Conservation (phyloP, 305 asterid species). For the Solanum chacoense region DNA sequence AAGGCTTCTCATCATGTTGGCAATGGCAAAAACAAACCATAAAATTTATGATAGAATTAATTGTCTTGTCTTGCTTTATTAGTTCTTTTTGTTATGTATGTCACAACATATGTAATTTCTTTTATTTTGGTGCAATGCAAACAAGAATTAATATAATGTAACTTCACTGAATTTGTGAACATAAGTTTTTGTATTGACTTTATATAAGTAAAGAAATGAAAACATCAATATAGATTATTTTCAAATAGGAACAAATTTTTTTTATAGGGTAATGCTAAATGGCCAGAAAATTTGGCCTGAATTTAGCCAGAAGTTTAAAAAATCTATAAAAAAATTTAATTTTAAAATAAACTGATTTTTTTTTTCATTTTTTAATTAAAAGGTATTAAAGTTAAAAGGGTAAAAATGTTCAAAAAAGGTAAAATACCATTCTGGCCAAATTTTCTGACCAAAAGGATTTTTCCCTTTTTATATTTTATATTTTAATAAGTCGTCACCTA, state of each 20-base stretch:
- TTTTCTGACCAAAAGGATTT: too few species aligned
- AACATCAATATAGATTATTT: background rate
- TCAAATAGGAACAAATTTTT: background rate
- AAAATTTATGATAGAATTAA: background rate
- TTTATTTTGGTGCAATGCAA: background rate
- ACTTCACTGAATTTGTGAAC: background rate
- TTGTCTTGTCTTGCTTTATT: background rate
- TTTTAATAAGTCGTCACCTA: background rate
- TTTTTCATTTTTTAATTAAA: too few species aligned
- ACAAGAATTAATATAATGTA: background rate
- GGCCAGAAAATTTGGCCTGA: too few species aligned
- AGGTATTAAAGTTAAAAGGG: too few species aligned
- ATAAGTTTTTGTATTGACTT: background rate
- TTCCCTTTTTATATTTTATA: background rate
- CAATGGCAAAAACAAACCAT: background rate
- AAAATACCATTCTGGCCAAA: too few species aligned
- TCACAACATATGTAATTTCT: background rate
- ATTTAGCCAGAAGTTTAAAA: too few species aligned
- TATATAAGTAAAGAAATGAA: background rate
- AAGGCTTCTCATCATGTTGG: constrained; percentile 3
- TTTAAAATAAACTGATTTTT: too few species aligned
- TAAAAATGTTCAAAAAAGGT: too few species aligned
- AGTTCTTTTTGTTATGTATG: background rate
- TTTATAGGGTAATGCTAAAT: too few species aligned
- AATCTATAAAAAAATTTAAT: too few species aligned